These are phyloP conservation scores for Anthostomella pinea DNA, from an alignment of 2,329 filamentous ascomycete species.

Conservation along the genomic window DNA sequence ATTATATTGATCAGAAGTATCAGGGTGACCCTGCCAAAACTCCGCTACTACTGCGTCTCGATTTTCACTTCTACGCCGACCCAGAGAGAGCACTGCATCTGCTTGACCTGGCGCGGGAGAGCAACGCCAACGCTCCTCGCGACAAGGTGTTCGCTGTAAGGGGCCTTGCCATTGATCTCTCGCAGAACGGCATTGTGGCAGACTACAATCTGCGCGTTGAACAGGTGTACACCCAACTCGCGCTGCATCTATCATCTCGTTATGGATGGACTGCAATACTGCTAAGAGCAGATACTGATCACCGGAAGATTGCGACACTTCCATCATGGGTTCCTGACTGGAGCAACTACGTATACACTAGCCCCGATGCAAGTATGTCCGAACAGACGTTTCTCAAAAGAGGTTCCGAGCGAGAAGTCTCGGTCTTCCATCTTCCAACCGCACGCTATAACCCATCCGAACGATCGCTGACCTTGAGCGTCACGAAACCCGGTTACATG, in stretches of 20 bases:
- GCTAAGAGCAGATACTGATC: background rate
- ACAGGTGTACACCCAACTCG: slow-evolving; percentile 7
- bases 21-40: too few species aligned
- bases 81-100: slow-evolving; percentile 3
- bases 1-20: too few species aligned
- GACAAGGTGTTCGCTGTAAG: slow-evolving; percentile 14
- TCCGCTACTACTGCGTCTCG: slow-evolving; percentile 1
- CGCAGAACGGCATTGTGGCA: slow-evolving; percentile 1
- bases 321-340: slow-evolving; percentile 15
- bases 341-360: slow-evolving; percentile 1
- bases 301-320: background rate
- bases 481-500: too few species aligned
- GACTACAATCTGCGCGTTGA: slow-evolving; percentile 6
- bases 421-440: too few species aligned
- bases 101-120: slow-evolving; percentile 1
- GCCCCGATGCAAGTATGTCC: background rate
- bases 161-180: slow-evolving; percentile 4
- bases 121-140: slow-evolving; percentile 5
- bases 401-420: too few species aligned
- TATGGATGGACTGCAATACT: slow-evolving; percentile 6
- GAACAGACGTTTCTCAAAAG: background rate
- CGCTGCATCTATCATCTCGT: slow-evolving; percentile 1
- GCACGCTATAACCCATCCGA: too few species aligned
- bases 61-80: background rate
- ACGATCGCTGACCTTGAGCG: too few species aligned